A percentile compares a stretch with the other conserved stretches of the same genome.
These are phyloP conservation scores for Exophiala spinifera DNA, from an alignment of 2,329 filamentous ascomycete genomes.

Conservation along the genomic window DNA sequence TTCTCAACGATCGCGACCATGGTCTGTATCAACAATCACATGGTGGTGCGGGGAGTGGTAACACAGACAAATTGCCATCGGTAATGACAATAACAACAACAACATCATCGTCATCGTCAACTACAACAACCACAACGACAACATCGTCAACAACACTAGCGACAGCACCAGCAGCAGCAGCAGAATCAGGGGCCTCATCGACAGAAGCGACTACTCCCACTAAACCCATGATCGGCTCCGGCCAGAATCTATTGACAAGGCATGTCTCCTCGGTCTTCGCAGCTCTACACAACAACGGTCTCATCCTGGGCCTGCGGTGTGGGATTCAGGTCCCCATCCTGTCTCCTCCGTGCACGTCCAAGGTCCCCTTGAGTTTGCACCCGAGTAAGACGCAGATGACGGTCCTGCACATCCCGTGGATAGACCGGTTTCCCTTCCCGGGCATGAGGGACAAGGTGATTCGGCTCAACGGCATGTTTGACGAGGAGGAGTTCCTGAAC, in stretches of 20 bases:
- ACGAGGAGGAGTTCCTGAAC: conserved; percentile 39
- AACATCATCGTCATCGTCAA: too few species aligned
- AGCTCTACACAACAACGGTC: conserved; percentile 6
- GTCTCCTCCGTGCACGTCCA: conserved; percentile 24
- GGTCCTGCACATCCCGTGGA: conserved; percentile 38
- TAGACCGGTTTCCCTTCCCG: conserved; percentile 43
- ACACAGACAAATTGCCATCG: background rate
- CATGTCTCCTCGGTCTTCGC: background rate
- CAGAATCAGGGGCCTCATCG: background rate
- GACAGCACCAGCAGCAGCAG: too few species aligned
- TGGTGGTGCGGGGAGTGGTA: too few species aligned
- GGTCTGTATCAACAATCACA: too few species aligned
- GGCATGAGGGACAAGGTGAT: conserved; percentile 41
- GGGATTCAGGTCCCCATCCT: conserved; percentile 27
- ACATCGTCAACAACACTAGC: too few species aligned
- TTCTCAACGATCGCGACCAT: too few species aligned
- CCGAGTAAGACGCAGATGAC: conserved; percentile 1
- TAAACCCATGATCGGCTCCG: background rate
- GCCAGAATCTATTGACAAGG: background rate
- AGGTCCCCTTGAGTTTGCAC: conserved; percentile 29
- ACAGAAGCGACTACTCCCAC: too few species aligned
- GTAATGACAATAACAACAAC: too few species aligned
- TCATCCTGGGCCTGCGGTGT: conserved; percentile 4
- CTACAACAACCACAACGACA: too few species aligned
- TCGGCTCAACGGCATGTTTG: conserved; percentile 27